Evolutionary conservation across 108 stramenopile genomes (phyloP).

Genomic region (Epipyxis sp.): DNA sequence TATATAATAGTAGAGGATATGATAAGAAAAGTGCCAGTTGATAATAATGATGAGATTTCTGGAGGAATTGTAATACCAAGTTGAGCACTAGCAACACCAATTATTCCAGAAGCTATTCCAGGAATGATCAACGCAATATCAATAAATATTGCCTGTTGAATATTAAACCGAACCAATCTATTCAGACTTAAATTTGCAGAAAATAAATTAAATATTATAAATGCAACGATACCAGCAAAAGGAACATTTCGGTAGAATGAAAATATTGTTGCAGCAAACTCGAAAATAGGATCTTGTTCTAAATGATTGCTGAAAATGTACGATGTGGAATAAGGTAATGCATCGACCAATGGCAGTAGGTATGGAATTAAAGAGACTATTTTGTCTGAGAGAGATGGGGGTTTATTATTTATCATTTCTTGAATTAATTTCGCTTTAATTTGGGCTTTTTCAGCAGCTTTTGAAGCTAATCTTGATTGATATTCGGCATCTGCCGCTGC

Average conservation of each 20-base stretch:
- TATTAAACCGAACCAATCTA: slow-evolving; percentile 44
- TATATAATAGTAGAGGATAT: slow-evolving; percentile 37
- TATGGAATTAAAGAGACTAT: slow-evolving; percentile 37
- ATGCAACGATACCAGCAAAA: slow-evolving; percentile 39
- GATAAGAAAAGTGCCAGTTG: slow-evolving; percentile 35
- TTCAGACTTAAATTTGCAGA: slow-evolving; percentile 39
- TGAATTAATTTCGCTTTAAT: slow-evolving; percentile 34
- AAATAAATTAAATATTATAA: slow-evolving; percentile 40
- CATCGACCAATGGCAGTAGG: slow-evolving; percentile 40
- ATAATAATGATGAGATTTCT: slow-evolving; percentile 25
- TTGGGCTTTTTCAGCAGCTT: slow-evolving; percentile 30
- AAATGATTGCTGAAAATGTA: slow-evolving; percentile 34
- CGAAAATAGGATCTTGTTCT: slow-evolving; percentile 25
- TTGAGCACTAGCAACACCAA: background rate
- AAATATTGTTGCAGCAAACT: slow-evolving; percentile 34
- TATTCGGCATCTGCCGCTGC: slow-evolving; percentile 38
- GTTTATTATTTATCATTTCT: slow-evolving; percentile 42
- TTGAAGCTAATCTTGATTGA: slow-evolving; percentile 15
- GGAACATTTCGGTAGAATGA: slow-evolving; percentile 37
- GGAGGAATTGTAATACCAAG: slow-evolving; percentile 35
- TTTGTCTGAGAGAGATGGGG: slow-evolving; percentile 39
- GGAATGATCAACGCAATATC: slow-evolving; percentile 49
- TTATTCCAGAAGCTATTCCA: slow-evolving; percentile 30
- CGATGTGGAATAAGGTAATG: slow-evolving; percentile 27
- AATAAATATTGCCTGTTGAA: slow-evolving; percentile 40